Percentiles rank a stretch among this genome's conserved stretches.
These are phyloP conservation scores for Fraxinus greggii DNA, from an alignment of 305 asterid genomes.

Conservation along the genomic window DNA sequence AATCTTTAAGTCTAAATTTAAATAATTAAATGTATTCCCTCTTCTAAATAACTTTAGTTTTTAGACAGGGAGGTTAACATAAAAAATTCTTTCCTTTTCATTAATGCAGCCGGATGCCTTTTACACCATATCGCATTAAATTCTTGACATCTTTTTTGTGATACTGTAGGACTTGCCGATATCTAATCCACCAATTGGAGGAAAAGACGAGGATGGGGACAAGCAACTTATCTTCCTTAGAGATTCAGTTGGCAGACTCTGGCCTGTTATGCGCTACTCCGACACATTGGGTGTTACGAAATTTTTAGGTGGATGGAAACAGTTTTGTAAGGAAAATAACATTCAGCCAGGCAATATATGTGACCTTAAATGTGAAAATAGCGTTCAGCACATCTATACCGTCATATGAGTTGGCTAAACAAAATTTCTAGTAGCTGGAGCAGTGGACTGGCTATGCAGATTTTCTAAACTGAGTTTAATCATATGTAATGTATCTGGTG, in stretches of 20 bases:
- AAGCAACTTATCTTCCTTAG: slow-evolving; percentile 31
- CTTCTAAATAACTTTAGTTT: not conserved
- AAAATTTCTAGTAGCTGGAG: not conserved
- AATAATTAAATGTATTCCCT: not conserved
- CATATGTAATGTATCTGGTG: not conserved
- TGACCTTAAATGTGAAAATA: not conserved
- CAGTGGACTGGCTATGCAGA: not conserved
- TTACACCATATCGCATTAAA: not conserved
- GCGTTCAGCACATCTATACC: not conserved
- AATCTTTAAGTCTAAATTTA: not conserved
- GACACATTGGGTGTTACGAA: slow-evolving; percentile 2
- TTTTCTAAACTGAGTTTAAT: not conserved
- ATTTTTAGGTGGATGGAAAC: slow-evolving; percentile 4
- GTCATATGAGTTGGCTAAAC: not conserved
- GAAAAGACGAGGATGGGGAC: not conserved
- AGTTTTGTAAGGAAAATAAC: not conserved
- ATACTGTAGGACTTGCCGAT: slow-evolving; percentile 38
- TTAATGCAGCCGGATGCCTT: not conserved
- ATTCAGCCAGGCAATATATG: not conserved
- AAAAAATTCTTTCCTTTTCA: not conserved
- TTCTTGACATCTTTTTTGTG: not conserved
- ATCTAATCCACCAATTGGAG: not conserved
- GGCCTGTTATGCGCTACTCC: slow-evolving; percentile 26
- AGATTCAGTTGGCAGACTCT: slow-evolving; percentile 24
- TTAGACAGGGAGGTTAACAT: not conserved